Evolutionary conservation across 1,284 basidiomycete species (phyloP).

Genomic region (Sanguinoderma infundibulare): DNA sequence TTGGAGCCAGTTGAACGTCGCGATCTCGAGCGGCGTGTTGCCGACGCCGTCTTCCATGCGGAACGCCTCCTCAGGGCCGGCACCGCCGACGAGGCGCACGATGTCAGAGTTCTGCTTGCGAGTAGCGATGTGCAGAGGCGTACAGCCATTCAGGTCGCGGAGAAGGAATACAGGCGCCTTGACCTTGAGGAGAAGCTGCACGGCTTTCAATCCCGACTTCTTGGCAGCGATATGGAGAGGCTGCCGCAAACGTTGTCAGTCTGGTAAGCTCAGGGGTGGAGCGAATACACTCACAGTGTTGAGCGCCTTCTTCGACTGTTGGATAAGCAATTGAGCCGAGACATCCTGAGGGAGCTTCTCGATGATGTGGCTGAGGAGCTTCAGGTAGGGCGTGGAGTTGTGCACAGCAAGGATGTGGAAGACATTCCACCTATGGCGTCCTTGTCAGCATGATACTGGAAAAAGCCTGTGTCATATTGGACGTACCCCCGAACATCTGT

Average conservation of each 20-base stretch:
- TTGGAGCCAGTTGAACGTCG: conserved; percentile 29
- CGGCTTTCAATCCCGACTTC: conserved; percentile 28
- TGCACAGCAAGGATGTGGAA: conserved; percentile 49
- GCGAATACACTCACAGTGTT: conserved; percentile 46
- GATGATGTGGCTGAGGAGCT: conserved; percentile 47
- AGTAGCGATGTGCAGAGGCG: conserved; percentile 52
- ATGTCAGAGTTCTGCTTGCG: conserved; percentile 39
- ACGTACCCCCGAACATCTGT: conserved; percentile 50
- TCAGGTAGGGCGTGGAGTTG: conserved; percentile 27
- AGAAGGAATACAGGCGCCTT: conserved; percentile 38
- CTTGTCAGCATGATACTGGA: not conserved
- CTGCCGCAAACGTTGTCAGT: conserved; percentile 31
- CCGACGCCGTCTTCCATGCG: conserved; percentile 59
- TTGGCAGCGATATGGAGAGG: conserved; percentile 55
- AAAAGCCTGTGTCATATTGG: not conserved
- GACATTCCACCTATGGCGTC: conserved; percentile 51
- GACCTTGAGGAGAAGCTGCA: conserved; percentile 41
- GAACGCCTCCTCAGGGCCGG: conserved; percentile 42
- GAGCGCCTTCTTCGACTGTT: conserved; percentile 46
- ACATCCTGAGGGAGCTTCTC: conserved; percentile 53
- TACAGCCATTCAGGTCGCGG: conserved; percentile 48
- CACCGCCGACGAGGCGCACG: conserved; percentile 41
- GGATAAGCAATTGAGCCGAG: conserved; percentile 44
- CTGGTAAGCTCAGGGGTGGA: not conserved
- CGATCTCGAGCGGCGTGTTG: conserved; percentile 53